phyloP scores from a whole-genome alignment of 371 early-diverging fungal species.

The Saksenaea oblongispora region DNA sequence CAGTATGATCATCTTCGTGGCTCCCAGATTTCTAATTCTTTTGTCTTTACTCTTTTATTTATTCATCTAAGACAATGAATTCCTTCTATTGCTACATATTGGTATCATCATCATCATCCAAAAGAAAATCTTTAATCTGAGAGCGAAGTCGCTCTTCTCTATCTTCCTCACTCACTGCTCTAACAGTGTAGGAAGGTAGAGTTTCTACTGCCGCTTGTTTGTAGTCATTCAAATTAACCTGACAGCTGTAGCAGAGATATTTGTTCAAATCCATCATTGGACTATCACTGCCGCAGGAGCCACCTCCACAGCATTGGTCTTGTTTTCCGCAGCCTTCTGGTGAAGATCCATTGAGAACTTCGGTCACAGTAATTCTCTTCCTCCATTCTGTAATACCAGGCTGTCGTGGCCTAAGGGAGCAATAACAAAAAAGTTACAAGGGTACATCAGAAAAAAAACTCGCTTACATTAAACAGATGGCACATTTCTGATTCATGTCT shows the following conservation, averaged over 20 bases:
- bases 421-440: not conserved
- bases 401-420: conserved; percentile 54
- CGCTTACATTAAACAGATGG: conserved; percentile 58
- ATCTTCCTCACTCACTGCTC: conserved; percentile 27
- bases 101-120: conserved; percentile 40
- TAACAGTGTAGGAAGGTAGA: conserved; percentile 26
- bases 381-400: conserved; percentile 54
- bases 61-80: not conserved
- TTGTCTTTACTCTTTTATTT: no score
- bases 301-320: conserved; percentile 30
- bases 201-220: conserved; percentile 16
- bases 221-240: conserved; percentile 56
- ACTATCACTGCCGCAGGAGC: conserved; percentile 10
- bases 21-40: no score
- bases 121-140: conserved; percentile 61
- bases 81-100: not conserved
- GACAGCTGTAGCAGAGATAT: conserved; percentile 62
- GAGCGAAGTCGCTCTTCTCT: conserved; percentile 42
- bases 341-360: conserved; percentile 15
- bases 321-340: conserved; percentile 7
- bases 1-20: no score
- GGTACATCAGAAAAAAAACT: not conserved
- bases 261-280: conserved; percentile 31
- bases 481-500: conserved; percentile 46
- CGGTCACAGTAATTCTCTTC: conserved; percentile 53